phyloP scores from a whole-genome alignment of 2,329 filamentous ascomycete species.

The Talaromyces sp. region DNA sequence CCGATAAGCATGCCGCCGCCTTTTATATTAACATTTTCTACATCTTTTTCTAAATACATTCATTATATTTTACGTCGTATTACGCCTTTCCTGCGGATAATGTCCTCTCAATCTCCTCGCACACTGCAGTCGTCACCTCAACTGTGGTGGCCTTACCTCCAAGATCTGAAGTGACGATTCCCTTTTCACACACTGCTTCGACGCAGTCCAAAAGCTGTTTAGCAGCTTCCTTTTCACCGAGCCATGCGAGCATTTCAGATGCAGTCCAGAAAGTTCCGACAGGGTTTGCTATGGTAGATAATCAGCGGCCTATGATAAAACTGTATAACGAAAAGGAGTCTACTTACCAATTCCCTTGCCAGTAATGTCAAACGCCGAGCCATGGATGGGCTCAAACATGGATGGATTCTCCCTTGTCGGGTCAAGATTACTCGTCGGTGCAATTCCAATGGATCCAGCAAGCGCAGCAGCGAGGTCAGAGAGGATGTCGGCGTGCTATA shows the following conservation, averaged over 20 bases:
- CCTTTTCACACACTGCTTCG: conserved; percentile 55
- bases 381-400: conserved; percentile 62
- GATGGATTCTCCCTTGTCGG: conserved; percentile 57
- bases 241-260: conserved; percentile 62
- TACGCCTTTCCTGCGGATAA: background rate
- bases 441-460: conserved; percentile 68
- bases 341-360: conserved; percentile 49
- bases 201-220: conserved; percentile 55
- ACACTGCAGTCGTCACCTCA: conserved; percentile 56
- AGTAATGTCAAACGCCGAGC: conserved; percentile 61
- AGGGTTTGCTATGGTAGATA: conserved; percentile 48
- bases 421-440: conserved; percentile 65
- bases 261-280: conserved; percentile 66
- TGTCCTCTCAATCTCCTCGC: conserved; percentile 44
- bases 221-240: conserved; percentile 57
- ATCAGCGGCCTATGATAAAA: background rate
- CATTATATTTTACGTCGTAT: background rate
- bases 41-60: background rate
- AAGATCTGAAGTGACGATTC: conserved; percentile 56
- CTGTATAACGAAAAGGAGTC: background rate
- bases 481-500: conserved; percentile 58
- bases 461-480: conserved; percentile 67
- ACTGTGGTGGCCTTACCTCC: conserved; percentile 55
- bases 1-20: background rate
- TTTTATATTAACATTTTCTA: background rate